Evolutionary conservation across 768 basidiomycete genomes (phyloP).

Genomic region (Inosperma sp.): DNA sequence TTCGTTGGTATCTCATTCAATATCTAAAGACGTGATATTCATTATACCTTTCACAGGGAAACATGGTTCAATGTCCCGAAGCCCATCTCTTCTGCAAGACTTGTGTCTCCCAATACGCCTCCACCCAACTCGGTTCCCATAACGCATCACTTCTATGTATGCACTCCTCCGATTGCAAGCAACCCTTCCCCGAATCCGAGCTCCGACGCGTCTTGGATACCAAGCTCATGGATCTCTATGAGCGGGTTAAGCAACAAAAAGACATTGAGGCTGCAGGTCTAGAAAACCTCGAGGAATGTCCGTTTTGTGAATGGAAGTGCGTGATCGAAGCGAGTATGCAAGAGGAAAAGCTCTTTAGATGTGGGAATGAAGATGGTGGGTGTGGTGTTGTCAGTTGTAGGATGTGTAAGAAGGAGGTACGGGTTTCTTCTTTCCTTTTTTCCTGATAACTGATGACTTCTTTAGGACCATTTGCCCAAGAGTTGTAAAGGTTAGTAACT

Average conservation of each 20-base stretch:
- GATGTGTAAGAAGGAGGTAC: slow-evolving; percentile 66
- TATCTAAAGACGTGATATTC: neutral
- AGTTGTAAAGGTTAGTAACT: slow-evolving; percentile 61
- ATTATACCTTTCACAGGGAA: slow-evolving; percentile 44
- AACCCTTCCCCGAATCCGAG: slow-evolving; percentile 64
- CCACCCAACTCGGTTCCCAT: slow-evolving; percentile 60
- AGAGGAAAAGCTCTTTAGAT: slow-evolving; percentile 58
- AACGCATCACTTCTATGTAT: slow-evolving; percentile 69
- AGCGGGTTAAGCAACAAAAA: slow-evolving; percentile 70
- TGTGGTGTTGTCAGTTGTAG: slow-evolving; percentile 79
- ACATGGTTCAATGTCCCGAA: slow-evolving; percentile 87
- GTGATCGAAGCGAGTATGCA: slow-evolving; percentile 57
- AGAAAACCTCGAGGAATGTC: slow-evolving; percentile 83
- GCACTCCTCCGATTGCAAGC: slow-evolving; percentile 71
- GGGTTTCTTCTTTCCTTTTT: slow-evolving; percentile 20
- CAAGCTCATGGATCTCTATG: slow-evolving; percentile 66
- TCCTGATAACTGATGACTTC: slow-evolving; percentile 6
- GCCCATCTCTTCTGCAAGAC: slow-evolving; percentile 80
- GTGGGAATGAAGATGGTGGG: slow-evolving; percentile 57
- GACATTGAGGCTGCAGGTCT: slow-evolving; percentile 76
- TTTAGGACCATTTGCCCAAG: slow-evolving; percentile 76
- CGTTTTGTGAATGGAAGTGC: slow-evolving; percentile 83
- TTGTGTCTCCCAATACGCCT: slow-evolving; percentile 68
- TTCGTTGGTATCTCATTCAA: slow-evolving; percentile 47
- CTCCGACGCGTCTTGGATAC: slow-evolving; percentile 60